These are phyloP conservation scores for Pistacia vera DNA, from an alignment of 345 rosid genomes.

Conservation along the genomic window DNA sequence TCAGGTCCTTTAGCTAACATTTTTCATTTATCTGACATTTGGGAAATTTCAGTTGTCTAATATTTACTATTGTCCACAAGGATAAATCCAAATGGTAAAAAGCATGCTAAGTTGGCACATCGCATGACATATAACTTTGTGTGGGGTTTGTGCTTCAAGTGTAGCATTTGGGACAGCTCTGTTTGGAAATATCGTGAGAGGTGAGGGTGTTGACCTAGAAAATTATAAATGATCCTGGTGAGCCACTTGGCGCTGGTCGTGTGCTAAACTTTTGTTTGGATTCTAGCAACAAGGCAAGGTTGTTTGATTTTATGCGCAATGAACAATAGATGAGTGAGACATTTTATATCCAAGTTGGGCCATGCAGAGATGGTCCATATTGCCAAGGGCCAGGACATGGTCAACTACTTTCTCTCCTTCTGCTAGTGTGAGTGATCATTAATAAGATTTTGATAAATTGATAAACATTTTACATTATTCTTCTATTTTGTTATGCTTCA, in stretches of 20 bases:
- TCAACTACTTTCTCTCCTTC: constrained; percentile 54
- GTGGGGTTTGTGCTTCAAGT: constrained; percentile 54
- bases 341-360: constrained; percentile 50
- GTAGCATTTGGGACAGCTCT: constrained; percentile 53
- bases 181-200: constrained; percentile 45
- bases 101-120: constrained; percentile 57
- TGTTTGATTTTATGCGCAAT: constrained; percentile 64
- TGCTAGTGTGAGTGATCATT: constrained; percentile 41
- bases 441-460: background rate
- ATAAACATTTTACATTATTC: background rate
- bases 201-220: constrained; percentile 53
- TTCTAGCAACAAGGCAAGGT: constrained; percentile 49
- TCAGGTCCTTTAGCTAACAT: constrained; percentile 30
- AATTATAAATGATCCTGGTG: constrained; percentile 41
- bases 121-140: constrained; percentile 55
- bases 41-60: constrained; percentile 13
- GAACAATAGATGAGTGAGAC: constrained; percentile 55
- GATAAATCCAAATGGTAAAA: constrained; percentile 43
- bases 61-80: constrained; percentile 24
- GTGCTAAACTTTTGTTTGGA: constrained; percentile 66
- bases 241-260: constrained; percentile 52
- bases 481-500: no score
- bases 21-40: background rate
- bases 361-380: constrained; percentile 49
- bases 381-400: constrained; percentile 43